Percentiles rank a stretch among this genome's conserved stretches.
These are phyloP conservation scores for Candida maris DNA, from an alignment of 805 yeast genomes.

Conservation along the genomic window DNA sequence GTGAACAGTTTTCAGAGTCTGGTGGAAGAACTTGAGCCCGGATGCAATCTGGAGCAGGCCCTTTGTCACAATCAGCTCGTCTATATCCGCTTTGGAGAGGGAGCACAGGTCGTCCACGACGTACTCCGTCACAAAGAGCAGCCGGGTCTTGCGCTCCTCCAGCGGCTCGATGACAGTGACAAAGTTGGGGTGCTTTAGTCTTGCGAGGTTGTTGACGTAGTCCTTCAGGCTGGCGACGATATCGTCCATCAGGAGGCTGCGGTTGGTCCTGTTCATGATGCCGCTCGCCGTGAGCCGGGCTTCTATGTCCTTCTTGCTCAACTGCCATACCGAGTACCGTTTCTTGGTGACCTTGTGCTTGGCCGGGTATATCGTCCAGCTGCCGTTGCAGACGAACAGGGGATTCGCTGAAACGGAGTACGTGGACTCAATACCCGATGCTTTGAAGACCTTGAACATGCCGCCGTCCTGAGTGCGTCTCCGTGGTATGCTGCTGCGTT, in stretches of 20 bases:
- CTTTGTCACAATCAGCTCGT: constrained; percentile 66
- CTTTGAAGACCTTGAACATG: constrained; percentile 53
- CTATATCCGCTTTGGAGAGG: constrained; percentile 46
- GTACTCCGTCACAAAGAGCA: constrained; percentile 82
- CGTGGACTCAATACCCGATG: constrained; percentile 58
- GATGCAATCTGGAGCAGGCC: constrained; percentile 77
- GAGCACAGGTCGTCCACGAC: constrained; percentile 39
- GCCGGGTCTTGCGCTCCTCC: constrained; percentile 76
- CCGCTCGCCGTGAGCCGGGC: constrained; percentile 48
- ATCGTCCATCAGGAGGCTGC: constrained; percentile 52
- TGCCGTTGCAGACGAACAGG: constrained; percentile 61
- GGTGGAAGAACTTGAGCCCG: constrained; percentile 80
- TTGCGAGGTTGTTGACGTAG: constrained; percentile 71
- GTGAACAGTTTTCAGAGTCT: constrained; percentile 70
- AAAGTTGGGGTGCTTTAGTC: constrained; percentile 85
- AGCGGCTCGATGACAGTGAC: constrained; percentile 81
- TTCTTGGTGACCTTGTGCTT: constrained; percentile 59
- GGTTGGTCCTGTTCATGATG: constrained; percentile 45
- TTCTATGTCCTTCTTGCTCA: constrained; percentile 77
- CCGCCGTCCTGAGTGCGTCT: no score
- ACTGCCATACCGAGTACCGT: constrained; percentile 77
- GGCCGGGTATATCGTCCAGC: constrained; percentile 88
- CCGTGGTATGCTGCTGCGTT: no score
- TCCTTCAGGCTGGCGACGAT: constrained; percentile 58
- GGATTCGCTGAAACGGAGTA: constrained; percentile 72